Evolutionary conservation across 345 rosid genomes (phyloP), one percentile per base, ranked within the genome.

Genomic region (Xanthoceras sorbifolium): DNA sequence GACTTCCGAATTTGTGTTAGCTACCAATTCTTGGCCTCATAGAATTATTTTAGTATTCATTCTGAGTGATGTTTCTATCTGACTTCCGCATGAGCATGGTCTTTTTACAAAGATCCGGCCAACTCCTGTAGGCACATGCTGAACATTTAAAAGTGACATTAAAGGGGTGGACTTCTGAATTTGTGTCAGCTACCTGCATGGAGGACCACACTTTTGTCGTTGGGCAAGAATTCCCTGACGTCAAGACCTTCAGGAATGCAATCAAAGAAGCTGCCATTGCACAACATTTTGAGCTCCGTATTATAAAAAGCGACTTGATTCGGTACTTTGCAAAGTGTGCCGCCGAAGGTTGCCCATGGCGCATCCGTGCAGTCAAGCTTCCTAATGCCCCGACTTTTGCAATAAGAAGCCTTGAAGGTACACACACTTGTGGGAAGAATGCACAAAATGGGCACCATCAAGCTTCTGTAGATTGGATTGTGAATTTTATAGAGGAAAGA

Each of bases 381-480:
- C 84, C 93, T 74, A 78, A 76, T 73, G 82, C 80, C 40, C 83
- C 84, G 31, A 87, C 88, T 42, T 89, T 89, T 72, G 65, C 84
- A 0, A 79, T 89, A 64, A 84, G 90, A 82, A 87, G 87, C 78
- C 82, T 87, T 50, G 88, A 87, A 79, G 85, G 87, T 38, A 74
- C 75, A 59, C 89, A 87, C 75, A 83, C 89, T 29, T 87, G 90
- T 31, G 90, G 86, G 52, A 82, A 66, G 82, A 86, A 82, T 75
- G 85, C 88, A 12, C 87, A 86, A 59, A 80, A 83, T 29, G 87
- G 89, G 42, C 93, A 89, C 57, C 90, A 89, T 78, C 89, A 89
- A 62, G 93, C 91, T 48, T 87, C 89, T 40, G 85, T 89, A 17
- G 89, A 86, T 81, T 87, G 93, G 93, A 84, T 86, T 75, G 93